These are phyloP conservation scores for Fusarium tupiense DNA, from an alignment of 2,329 filamentous ascomycete genomes.

Conservation along the genomic window DNA sequence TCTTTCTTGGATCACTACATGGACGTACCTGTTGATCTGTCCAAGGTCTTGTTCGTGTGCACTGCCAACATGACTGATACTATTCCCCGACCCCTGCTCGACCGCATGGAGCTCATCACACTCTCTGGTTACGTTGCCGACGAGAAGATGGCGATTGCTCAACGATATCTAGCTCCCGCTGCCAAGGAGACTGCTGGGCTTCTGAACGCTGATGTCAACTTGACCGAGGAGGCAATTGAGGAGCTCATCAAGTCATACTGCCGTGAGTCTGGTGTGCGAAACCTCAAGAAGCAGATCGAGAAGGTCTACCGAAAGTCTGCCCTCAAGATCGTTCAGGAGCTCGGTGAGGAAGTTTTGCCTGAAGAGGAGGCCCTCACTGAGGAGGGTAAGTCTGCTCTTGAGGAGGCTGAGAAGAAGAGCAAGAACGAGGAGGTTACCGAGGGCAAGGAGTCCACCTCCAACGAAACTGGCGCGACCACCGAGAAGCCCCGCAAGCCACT, in stretches of 20 bases:
- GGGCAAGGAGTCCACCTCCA: conserved; percentile 46
- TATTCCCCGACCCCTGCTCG: conserved; percentile 90
- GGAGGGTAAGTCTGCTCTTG: conserved; percentile 81
- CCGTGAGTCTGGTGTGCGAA: conserved; percentile 94
- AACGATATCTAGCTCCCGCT: conserved; percentile 89
- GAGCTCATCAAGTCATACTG: conserved; percentile 99
- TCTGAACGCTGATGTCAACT: conserved; percentile 88
- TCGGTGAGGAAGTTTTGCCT: conserved; percentile 84
- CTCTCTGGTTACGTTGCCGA: conserved; percentile 96
- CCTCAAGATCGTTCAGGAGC: conserved; percentile 93
- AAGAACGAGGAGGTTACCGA: conserved; percentile 68
- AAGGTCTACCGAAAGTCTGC: conserved; percentile 98
- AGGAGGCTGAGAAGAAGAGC: conserved; percentile 78
- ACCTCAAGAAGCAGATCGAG: conserved; percentile 99
- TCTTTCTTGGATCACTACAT: conserved; percentile 99
- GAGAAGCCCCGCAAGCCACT: conserved; percentile 79
- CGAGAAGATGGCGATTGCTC: conserved; percentile 98
- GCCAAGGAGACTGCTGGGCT: conserved; percentile 95
- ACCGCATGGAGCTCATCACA: conserved; percentile 98
- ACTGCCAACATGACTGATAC: conserved; percentile 99
- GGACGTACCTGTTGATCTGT: conserved; percentile 96
- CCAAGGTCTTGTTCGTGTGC: conserved; percentile 97
- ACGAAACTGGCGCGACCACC: conserved; percentile 55
- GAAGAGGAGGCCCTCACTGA: conserved; percentile 86
- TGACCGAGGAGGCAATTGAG: conserved; percentile 87